A percentile compares a stretch with the other conserved stretches of the same genome.
phyloP scores from a whole-genome alignment of 805 yeast species.

The Lachancea fermentati region DNA sequence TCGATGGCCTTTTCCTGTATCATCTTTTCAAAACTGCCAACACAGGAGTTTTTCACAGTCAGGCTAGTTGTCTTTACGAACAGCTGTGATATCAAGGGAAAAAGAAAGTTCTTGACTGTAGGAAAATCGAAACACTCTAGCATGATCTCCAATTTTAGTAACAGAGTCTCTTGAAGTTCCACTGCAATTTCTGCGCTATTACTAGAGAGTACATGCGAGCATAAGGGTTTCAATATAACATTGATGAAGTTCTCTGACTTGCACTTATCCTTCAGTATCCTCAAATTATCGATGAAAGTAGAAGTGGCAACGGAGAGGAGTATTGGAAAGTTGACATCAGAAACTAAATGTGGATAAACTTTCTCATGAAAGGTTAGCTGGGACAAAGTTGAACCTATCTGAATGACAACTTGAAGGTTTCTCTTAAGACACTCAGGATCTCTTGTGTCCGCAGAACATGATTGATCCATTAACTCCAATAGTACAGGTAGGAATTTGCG shows the following conservation, averaged over 20 bases:
- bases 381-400: slow-evolving; percentile 62
- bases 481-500: slow-evolving; percentile 73
- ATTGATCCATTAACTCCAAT: slow-evolving; percentile 41
- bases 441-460: slow-evolving; percentile 33
- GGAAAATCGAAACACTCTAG: slow-evolving; percentile 55
- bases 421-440: slow-evolving; percentile 37
- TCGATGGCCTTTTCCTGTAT: slow-evolving; percentile 61
- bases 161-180: slow-evolving; percentile 47
- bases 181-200: slow-evolving; percentile 20
- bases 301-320: slow-evolving; percentile 25
- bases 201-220: slow-evolving; percentile 23
- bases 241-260: slow-evolving; percentile 45
- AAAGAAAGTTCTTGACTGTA: slow-evolving; percentile 64
- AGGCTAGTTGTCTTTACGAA: slow-evolving; percentile 83
- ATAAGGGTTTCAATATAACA: slow-evolving; percentile 24
- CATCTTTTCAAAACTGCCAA: slow-evolving; percentile 53
- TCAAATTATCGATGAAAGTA: slow-evolving; percentile 44
- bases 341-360: slow-evolving; percentile 41
- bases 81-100: slow-evolving; percentile 64
- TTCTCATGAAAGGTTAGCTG: slow-evolving; percentile 72
- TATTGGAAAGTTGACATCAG: slow-evolving; percentile 16
- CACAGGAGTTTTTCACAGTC: slow-evolving; percentile 66
- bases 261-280: slow-evolving; percentile 43
- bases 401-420: slow-evolving; percentile 47
- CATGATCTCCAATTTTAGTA: slow-evolving; percentile 39